Base-by-base conservation (phyloP, 1,284 basidiomycete genomes). In the Cystobasidium slooffiae region DNA sequence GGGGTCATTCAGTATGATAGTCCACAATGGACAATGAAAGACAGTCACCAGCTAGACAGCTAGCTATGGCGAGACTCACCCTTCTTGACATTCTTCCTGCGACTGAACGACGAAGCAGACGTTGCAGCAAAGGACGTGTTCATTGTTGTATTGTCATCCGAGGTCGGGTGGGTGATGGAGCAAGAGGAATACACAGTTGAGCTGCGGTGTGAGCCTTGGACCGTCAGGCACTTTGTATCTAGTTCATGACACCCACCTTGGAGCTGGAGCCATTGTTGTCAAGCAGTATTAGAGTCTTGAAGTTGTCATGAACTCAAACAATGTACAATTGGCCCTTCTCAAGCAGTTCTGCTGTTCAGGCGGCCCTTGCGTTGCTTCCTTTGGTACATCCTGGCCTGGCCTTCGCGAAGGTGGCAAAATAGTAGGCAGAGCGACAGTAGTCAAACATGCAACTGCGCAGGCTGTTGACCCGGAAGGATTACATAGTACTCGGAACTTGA, bases 1-100 rank as follows among this genome's bases (percentile, higher is more conserved):
- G 44, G 39, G 69, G 43, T 20, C n/a, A 24, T 64, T 39, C 68
- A 37, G 12, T 41, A 43, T 68, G 37, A 74, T 52, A 24, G 65
- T 68, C n/a, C 64, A 56, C 10, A 41, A 12, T 12, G 47, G 53
- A 39, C 51, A 39, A 49, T 39, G 52, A 1, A 66, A 68, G 52
- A 20, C 44, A 51, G 41, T 22, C 61, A 39, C 31, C 31, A 31
- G 31, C 31, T 31, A 31, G 31, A 1, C 5, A 5, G 31, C 43
- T 14, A 31, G 20, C 67, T 6, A 68, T 16, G 63, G 31, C 43
- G 31, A 18, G 68, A 20, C 74, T 24, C 52, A 72, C 75, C 75
- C 88, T 96, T 96, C 86, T 96, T 97, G 84, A 92, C 93, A 84
- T 94, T 94, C 86, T 94, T 96, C 59, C 75, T 59, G 51, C 75